These are phyloP conservation scores for Penicillium aurantiogriseum DNA, from an alignment of 2,329 filamentous ascomycete species.

Conservation along the genomic window DNA sequence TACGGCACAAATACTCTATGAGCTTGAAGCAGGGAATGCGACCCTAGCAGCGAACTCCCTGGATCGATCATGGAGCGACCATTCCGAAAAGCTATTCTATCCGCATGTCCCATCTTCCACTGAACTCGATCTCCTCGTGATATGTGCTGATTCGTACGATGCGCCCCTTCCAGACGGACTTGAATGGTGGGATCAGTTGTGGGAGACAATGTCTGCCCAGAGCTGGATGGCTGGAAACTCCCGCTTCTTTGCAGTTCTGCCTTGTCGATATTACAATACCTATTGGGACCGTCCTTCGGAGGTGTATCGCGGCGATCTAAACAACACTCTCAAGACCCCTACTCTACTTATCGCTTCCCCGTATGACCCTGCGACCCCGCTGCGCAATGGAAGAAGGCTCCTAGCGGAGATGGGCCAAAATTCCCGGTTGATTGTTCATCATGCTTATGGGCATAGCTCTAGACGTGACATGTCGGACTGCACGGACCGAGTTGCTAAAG, in stretches of 20 bases:
- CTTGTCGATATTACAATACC: constrained; percentile 13
- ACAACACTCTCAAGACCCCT: constrained; percentile 15
- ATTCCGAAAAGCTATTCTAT: not conserved
- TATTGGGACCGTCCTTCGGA: constrained; percentile 15
- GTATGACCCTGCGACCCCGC: constrained; percentile 17
- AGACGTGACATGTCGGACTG: constrained; percentile 12
- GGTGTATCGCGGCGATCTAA: constrained; percentile 17
- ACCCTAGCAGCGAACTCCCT: constrained; percentile 13
- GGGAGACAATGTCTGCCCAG: constrained; percentile 10
- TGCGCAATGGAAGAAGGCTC: constrained; percentile 15
- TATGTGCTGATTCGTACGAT: constrained; percentile 18
- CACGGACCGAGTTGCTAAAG: constrained; percentile 13
- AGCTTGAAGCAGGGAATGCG: constrained; percentile 15
- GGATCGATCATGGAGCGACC: constrained; percentile 11
- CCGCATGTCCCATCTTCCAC: not conserved
- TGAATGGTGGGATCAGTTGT: constrained; percentile 15
- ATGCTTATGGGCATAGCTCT: constrained; percentile 19
- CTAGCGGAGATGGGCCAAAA: constrained; percentile 17
- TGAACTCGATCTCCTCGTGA: constrained; percentile 11
- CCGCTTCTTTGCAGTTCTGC: constrained; percentile 13
- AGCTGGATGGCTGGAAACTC: constrained; percentile 20
- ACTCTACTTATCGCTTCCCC: constrained; percentile 11
- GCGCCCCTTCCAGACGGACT: constrained; percentile 16
- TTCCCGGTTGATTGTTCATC: constrained; percentile 15
- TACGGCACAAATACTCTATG: constrained; percentile 12